A percentile compares a stretch with the other conserved stretches of the same genome.
phyloP scores from a whole-genome alignment of 2,329 filamentous ascomycete species.

The Microcyclospora pomicola region DNA sequence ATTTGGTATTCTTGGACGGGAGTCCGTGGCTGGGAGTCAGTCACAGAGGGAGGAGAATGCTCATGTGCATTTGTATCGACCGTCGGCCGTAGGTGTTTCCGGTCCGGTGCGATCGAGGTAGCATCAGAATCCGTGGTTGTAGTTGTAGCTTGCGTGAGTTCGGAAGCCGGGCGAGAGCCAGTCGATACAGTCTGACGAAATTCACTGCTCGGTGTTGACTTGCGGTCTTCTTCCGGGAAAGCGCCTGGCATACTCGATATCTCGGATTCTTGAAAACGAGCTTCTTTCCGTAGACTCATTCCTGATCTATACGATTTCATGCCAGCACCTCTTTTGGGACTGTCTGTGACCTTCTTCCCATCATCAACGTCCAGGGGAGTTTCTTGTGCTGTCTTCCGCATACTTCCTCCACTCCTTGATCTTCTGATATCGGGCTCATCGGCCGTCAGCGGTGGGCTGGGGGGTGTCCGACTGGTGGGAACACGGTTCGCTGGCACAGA shows the following conservation, averaged over 20 bases:
- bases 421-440: constrained; percentile 31
- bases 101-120: constrained; percentile 31
- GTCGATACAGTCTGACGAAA: constrained; percentile 19
- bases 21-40: constrained; percentile 33
- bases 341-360: constrained; percentile 30
- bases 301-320: constrained; percentile 27
- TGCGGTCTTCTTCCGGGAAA: constrained; percentile 22
- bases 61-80: constrained; percentile 24
- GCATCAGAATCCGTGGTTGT: constrained; percentile 30
- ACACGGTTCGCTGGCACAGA: constrained; percentile 14
- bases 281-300: constrained; percentile 29
- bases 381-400: constrained; percentile 26
- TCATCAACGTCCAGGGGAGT: constrained; percentile 24
- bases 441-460: constrained; percentile 34
- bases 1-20: constrained; percentile 20
- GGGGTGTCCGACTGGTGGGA: constrained; percentile 24
- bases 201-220: constrained; percentile 26
- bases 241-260: constrained; percentile 26
- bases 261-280: constrained; percentile 26
- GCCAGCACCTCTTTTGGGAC: constrained; percentile 21
- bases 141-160: constrained; percentile 26
- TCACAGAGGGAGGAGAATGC: constrained; percentile 26
- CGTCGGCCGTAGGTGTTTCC: constrained; percentile 18
- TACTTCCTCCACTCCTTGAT: constrained; percentile 31
- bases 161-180: constrained; percentile 25